Conservation (phyloP, 1,284 basidiomycete species). For the Grifola frondosa region DNA sequence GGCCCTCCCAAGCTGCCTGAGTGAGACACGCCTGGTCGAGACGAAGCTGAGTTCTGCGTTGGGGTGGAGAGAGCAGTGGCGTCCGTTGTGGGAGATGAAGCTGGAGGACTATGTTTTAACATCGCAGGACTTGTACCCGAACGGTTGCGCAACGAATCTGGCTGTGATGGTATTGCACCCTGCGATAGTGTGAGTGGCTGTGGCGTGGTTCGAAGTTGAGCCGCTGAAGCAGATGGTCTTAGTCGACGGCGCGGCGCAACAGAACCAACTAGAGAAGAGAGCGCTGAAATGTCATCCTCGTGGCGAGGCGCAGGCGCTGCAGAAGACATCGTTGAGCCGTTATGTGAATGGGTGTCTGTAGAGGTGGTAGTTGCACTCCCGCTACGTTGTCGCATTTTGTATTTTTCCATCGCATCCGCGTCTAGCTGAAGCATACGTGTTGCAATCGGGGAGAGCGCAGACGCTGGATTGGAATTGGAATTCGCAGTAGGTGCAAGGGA, state of each 20-base stretch:
- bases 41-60: conserved; percentile 22
- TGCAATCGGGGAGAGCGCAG: conserved; percentile 68
- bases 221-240: conserved; percentile 73
- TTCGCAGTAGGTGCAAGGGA: conserved; percentile 33
- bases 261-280: conserved; percentile 50
- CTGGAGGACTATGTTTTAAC: conserved; percentile 34
- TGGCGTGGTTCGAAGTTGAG: conserved; percentile 58
- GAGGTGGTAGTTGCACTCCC: conserved; percentile 71
- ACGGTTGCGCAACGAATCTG: conserved; percentile 53
- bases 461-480: conserved; percentile 37
- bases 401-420: conserved; percentile 82
- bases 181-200: conserved; percentile 34
- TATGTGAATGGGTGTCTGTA: conserved; percentile 65
- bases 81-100: conserved; percentile 29
- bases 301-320: conserved; percentile 48
- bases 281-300: conserved; percentile 53
- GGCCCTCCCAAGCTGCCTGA: conserved; percentile 20
- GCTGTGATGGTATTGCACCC: conserved; percentile 33
- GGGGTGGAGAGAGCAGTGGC: conserved; percentile 24
- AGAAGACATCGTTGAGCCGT: conserved; percentile 49
- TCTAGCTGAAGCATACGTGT: conserved; percentile 77
- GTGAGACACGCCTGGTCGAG: conserved; percentile 21
- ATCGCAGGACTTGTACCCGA: conserved; percentile 67
- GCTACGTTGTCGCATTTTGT: conserved; percentile 73
- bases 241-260: conserved; percentile 57